Percentiles rank a stretch among this genome's conserved stretches.
These are phyloP conservation scores for Aspergillus sclerotioniger DNA, from an alignment of 495 filamentous ascomycete species.

Conservation along the genomic window DNA sequence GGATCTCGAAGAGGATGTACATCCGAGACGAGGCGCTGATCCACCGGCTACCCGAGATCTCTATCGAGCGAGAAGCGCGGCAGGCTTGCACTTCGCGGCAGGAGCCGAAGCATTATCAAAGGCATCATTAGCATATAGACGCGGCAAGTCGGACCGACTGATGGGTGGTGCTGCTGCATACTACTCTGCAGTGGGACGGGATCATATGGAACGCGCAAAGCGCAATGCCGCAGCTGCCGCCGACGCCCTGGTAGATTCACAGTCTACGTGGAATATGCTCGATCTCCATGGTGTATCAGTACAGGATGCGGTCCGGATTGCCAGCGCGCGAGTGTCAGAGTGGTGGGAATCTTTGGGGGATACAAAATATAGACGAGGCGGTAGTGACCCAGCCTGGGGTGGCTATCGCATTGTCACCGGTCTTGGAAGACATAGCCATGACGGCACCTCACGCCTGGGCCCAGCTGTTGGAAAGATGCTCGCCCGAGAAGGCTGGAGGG, in stretches of 20 bases:
- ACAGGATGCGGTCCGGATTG: slow-evolving; percentile 72
- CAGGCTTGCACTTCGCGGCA: slow-evolving; percentile 38
- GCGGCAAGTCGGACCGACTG: slow-evolving; percentile 60
- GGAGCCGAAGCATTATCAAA: slow-evolving; percentile 53
- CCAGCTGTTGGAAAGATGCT: slow-evolving; percentile 80
- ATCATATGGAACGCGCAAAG: slow-evolving; percentile 46
- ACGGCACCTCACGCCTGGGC: slow-evolving; percentile 69
- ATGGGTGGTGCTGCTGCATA: slow-evolving; percentile 67
- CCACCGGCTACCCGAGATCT: slow-evolving; percentile 21
- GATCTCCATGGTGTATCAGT: slow-evolving; percentile 88
- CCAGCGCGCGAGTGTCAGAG: slow-evolving; percentile 57
- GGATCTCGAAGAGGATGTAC: slow-evolving; percentile 27
- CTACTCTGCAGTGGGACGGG: slow-evolving; percentile 59
- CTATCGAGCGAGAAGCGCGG: slow-evolving; percentile 26
- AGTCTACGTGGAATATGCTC: slow-evolving; percentile 55
- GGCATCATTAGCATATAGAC: slow-evolving; percentile 60
- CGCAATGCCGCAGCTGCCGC: slow-evolving; percentile 50
- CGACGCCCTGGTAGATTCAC: slow-evolving; percentile 57
- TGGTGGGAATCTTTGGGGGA: slow-evolving; percentile 83
- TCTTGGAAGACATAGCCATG: slow-evolving; percentile 71
- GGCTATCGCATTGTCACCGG: slow-evolving; percentile 79
- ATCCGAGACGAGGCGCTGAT: slow-evolving; percentile 9
- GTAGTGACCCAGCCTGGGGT: slow-evolving; percentile 38
- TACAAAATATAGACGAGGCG: slow-evolving; percentile 44
- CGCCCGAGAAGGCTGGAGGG: slow-evolving; percentile 75